phyloP scores from a whole-genome alignment of 2,329 filamentous ascomycete species.

The Penicillium sp. region DNA sequence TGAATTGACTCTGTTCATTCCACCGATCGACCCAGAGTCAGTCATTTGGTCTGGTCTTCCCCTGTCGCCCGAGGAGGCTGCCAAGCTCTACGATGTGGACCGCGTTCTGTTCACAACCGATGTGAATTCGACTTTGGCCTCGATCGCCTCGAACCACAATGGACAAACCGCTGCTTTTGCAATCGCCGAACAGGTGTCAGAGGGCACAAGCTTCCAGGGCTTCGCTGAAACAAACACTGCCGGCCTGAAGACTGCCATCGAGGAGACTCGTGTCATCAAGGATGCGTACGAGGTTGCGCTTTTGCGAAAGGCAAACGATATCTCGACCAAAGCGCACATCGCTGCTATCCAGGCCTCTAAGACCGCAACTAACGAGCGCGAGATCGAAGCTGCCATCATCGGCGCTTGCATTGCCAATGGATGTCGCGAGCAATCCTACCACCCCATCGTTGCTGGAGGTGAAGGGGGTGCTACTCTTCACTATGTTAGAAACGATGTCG shows the following conservation, averaged over 20 bases:
- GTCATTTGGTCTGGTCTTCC: slow-evolving; percentile 95
- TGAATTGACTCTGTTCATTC: slow-evolving; percentile 83
- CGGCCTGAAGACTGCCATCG: slow-evolving; percentile 68
- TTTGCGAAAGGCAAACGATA: slow-evolving; percentile 75
- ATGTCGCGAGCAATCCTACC: slow-evolving; percentile 78
- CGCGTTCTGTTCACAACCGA: slow-evolving; percentile 70
- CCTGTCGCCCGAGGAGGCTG: slow-evolving; percentile 71
- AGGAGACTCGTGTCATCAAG: slow-evolving; percentile 78
- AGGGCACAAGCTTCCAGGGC: slow-evolving; percentile 67
- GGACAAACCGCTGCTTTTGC: slow-evolving; percentile 64
- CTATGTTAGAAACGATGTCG: slow-evolving; percentile 76
- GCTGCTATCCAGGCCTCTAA: slow-evolving; percentile 66
- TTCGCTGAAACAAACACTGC: slow-evolving; percentile 65
- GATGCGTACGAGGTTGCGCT: slow-evolving; percentile 80
- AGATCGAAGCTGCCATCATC: slow-evolving; percentile 77
- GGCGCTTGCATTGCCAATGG: slow-evolving; percentile 70
- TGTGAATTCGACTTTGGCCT: slow-evolving; percentile 70
- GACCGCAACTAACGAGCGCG: slow-evolving; percentile 70
- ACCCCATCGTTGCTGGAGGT: slow-evolving; percentile 83
- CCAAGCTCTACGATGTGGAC: slow-evolving; percentile 77
- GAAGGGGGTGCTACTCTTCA: slow-evolving; percentile 82
- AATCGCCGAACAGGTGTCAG: slow-evolving; percentile 75
- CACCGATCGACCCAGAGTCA: slow-evolving; percentile 78
- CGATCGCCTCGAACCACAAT: slow-evolving; percentile 38
- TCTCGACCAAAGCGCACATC: slow-evolving; percentile 76